These are phyloP conservation scores for Lyophyllum semitale DNA, from an alignment of 768 basidiomycete genomes.

Conservation along the genomic window DNA sequence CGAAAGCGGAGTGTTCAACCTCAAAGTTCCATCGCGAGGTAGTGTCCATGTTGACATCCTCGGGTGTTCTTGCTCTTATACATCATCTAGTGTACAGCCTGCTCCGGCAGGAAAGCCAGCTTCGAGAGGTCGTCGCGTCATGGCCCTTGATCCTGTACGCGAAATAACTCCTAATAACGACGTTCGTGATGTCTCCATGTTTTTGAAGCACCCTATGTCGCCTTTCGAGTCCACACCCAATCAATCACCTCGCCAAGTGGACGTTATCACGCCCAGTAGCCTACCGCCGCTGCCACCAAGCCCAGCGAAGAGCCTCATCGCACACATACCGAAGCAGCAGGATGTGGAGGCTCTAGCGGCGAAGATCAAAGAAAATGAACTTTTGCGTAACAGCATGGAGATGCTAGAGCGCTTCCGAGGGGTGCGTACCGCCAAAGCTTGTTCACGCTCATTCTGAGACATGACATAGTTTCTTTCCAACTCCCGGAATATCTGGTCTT, in stretches of 20 bases:
- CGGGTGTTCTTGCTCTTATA: not conserved
- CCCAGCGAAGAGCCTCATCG: slow-evolving; percentile 41
- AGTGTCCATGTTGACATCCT: not conserved
- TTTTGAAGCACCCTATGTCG: slow-evolving; percentile 49
- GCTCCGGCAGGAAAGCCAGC: slow-evolving; percentile 4
- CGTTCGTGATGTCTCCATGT: slow-evolving; percentile 49
- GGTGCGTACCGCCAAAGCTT: slow-evolving; percentile 27
- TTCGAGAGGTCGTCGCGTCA: slow-evolving; percentile 23
- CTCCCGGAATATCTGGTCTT: slow-evolving; percentile 59
- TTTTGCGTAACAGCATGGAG: slow-evolving; percentile 36
- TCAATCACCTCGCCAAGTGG: slow-evolving; percentile 23
- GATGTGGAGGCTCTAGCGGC: slow-evolving; percentile 31
- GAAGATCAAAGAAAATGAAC: slow-evolving; percentile 35
- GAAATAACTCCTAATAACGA: slow-evolving; percentile 56
- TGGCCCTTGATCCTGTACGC: slow-evolving; percentile 39
- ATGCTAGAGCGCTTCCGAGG: slow-evolving; percentile 35
- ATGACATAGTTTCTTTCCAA: slow-evolving; percentile 59
- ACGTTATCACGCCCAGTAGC: slow-evolving; percentile 36
- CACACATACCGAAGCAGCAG: slow-evolving; percentile 30
- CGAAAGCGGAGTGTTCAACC: slow-evolving; percentile 47
- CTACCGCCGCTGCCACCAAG: slow-evolving; percentile 40
- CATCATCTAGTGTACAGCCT: slow-evolving; percentile 7
- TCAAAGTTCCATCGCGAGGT: slow-evolving; percentile 17
- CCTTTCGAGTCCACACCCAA: slow-evolving; percentile 31
- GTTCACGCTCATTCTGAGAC: slow-evolving; percentile 4